Percentiles rank a stretch among this genome's conserved stretches.
These are phyloP conservation scores for Fusarium sp. DNA, from an alignment of 2,329 filamentous ascomycete genomes.

Conservation along the genomic window DNA sequence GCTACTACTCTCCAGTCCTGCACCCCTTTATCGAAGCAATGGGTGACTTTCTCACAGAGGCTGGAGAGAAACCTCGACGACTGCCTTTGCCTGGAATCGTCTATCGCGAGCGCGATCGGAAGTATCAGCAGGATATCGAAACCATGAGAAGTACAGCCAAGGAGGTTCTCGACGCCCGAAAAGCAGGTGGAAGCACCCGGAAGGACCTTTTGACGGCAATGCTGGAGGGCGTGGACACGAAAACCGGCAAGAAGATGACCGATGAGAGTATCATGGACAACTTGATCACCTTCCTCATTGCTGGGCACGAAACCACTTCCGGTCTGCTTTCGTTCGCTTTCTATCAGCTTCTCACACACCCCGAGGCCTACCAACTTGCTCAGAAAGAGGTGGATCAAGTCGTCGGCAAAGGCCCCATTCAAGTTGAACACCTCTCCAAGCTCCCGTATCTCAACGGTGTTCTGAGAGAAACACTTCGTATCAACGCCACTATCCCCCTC, in stretches of 20 bases:
- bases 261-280: slow-evolving; percentile 75
- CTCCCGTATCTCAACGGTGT: background rate
- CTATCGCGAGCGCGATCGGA: background rate
- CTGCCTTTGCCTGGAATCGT: background rate
- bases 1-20: background rate
- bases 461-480: background rate
- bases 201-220: slow-evolving; percentile 68
- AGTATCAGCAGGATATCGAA: background rate
- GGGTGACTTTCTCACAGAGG: background rate
- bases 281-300: slow-evolving; percentile 78
- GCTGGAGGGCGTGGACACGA: slow-evolving; percentile 73
- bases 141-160: background rate
- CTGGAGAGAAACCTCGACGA: background rate
- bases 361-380: background rate
- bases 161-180: background rate
- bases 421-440: background rate
- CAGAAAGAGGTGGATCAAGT: background rate
- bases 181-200: background rate
- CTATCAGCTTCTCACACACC: background rate
- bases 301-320: slow-evolving; percentile 77
- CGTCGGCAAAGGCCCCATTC: background rate
- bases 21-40: background rate
- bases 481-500: background rate
- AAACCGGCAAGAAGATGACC: slow-evolving; percentile 73
- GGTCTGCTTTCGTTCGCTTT: background rate